Base-by-base conservation (phyloP, 768 basidiomycete genomes). In the Kwoniella heveanensis region DNA sequence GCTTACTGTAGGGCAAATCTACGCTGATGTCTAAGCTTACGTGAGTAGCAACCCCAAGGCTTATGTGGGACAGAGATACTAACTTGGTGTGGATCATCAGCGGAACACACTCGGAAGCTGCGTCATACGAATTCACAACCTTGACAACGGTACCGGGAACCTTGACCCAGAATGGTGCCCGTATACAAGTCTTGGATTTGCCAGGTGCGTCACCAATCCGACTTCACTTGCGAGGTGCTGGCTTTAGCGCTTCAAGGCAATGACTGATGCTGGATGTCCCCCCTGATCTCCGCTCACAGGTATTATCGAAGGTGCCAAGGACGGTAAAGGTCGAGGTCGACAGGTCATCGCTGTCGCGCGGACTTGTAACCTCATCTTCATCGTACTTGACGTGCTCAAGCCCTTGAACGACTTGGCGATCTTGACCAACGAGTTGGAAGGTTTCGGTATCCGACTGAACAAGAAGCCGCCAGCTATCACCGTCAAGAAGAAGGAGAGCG, bases 341-440 rank as follows among this genome's bases (percentile, higher is more conserved):
- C 95, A 98, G 85, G 87, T 84, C 56, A 66, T 80, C 47, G 76
- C 72, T 19, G 96, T 99, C 69, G 95, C 96, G 8, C 88, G 96
- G 64, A 98, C 96, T 44, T 98, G 96, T 80, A 92, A 97, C 80
- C 87, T 98, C 36, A 97, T 99, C 65, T 98, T 98, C 81, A 98
- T 99, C 79, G 90, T 98, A 27, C 86, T 99, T 53, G 96, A 99
- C 74, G 96, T 99, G 26, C 86, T 96, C 36, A 99, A 98, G 82
- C 96, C 96, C n/a, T 86, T 98, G 19, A 90, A 89, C 25, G 95
- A 98, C 83, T 73, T 96, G 76, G 89, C 85, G 62, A 82, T 96
- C 72, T 91, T 99, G 62, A 92, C 97, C 81, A 74, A 83, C 32
- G 96, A 99, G 79, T 82, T 99, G 64, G 96, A 99, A 84, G 92